A percentile compares a stretch with the other conserved stretches of the same genome.
phyloP scores from a whole-genome alignment of 345 rosid genomes.

The Rhodamnia rubescens region DNA sequence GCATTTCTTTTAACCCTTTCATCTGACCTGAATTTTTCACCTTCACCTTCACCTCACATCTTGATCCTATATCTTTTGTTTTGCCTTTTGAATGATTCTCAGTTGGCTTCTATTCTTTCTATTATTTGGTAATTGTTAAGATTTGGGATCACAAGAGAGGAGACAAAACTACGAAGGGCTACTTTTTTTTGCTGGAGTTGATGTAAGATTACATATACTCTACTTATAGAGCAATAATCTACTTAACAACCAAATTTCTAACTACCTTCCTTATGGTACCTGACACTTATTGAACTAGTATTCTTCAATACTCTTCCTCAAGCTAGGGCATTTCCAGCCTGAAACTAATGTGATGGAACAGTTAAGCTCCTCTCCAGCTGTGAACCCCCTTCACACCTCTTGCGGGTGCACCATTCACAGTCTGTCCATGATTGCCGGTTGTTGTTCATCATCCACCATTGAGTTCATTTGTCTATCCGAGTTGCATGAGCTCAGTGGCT shows the following conservation, averaged over 20 bases:
- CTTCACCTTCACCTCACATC: background rate
- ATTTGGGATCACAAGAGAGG: background rate
- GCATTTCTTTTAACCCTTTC: background rate
- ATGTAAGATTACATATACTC: background rate
- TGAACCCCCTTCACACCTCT: background rate
- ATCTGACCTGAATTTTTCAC: background rate
- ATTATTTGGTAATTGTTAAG: background rate
- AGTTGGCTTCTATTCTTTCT: background rate
- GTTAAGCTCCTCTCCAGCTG: background rate
- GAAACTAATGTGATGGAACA: background rate
- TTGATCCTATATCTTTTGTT: background rate
- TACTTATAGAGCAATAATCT: background rate
- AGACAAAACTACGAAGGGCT: background rate
- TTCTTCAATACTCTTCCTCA: background rate
- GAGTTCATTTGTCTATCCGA: background rate
- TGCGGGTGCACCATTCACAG: background rate
- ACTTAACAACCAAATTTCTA: background rate
- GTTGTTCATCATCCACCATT: background rate
- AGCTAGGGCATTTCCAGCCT: background rate
- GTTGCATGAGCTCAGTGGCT: background rate
- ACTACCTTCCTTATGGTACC: background rate
- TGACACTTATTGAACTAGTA: background rate
- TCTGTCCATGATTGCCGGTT: background rate
- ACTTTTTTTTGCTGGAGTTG: background rate
- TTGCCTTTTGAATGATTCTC: background rate